A percentile compares a stretch with the other conserved stretches of the same genome.
Evolutionary conservation across 2,329 filamentous ascomycete species (phyloP).

Genomic region (Colletotrichum sp.): DNA sequence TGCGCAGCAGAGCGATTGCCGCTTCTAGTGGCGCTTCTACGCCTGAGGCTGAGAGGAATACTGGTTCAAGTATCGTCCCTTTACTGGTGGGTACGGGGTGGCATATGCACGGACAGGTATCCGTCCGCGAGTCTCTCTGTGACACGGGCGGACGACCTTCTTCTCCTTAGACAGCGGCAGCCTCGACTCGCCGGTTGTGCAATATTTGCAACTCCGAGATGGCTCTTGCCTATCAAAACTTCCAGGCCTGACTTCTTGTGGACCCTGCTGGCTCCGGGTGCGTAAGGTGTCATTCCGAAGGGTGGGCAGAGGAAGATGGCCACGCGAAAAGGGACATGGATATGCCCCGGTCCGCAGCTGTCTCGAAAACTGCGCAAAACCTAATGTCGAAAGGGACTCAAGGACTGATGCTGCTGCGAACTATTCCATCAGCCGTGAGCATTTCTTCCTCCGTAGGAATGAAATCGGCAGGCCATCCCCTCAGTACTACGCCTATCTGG

Average conservation of each 20-base stretch:
- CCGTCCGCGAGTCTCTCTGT: neutral
- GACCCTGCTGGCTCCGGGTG: neutral
- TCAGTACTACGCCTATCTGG: neutral
- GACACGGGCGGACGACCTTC: neutral
- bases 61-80: neutral
- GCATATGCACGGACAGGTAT: slow-evolving; percentile 5
- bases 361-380: neutral
- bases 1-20: neutral
- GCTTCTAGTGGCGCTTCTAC: neutral
- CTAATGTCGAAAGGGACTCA: neutral
- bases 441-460: neutral
- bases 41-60: neutral
- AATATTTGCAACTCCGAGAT: neutral
- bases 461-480: neutral
- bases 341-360: slow-evolving; percentile 1
- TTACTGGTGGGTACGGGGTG: neutral
- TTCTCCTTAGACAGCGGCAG: neutral
- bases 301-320: neutral
- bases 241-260: neutral
- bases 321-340: slow-evolving; percentile 12
- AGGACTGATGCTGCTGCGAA: neutral
- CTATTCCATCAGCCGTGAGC: neutral
- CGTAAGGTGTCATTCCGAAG: neutral
- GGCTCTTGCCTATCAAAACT: slow-evolving; percentile 1
- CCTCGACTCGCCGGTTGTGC: neutral